phyloP scores from a whole-genome alignment of 768 basidiomycete species.

The Russula vinacea region DNA sequence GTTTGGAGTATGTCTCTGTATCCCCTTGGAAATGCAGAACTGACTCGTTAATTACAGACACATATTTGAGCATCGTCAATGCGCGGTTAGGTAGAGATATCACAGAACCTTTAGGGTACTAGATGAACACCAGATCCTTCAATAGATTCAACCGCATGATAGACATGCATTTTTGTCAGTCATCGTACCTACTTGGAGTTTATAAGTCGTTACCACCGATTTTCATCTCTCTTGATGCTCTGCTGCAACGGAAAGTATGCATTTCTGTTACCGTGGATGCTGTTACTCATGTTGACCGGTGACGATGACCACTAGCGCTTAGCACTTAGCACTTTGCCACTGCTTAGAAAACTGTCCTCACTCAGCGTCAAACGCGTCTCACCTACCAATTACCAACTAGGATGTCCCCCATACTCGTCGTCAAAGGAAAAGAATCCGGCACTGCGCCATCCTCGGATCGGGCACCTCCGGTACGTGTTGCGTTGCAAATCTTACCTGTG shows the following conservation, averaged over 20 bases:
- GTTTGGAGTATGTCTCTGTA: conserved; percentile 66
- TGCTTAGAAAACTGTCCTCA: not conserved
- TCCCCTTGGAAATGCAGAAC: not conserved
- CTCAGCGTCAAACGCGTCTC: not conserved
- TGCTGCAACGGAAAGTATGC: too few relatives aligned
- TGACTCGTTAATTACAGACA: conserved; percentile 3
- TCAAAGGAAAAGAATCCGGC: conserved; percentile 74
- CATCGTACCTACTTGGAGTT: not conserved
- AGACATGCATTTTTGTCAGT: not conserved
- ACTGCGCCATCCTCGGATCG: conserved; percentile 84
- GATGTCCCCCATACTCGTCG: conserved; percentile 50
- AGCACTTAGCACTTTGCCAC: too few relatives aligned
- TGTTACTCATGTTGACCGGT: too few relatives aligned
- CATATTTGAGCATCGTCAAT: conserved; percentile 23
- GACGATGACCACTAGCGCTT: too few relatives aligned
- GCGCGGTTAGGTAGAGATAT: conserved; percentile 4
- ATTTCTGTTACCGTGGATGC: too few relatives aligned
- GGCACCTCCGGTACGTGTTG: conserved; percentile 76
- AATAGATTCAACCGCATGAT: not conserved
- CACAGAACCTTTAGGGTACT: not conserved
- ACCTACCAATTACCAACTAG: conserved; percentile 9
- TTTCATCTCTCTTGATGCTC: too few relatives aligned
- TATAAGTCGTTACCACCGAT: too few relatives aligned
- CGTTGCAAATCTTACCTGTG: not conserved
- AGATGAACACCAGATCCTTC: not conserved